Evolutionary conservation across 2,329 filamentous ascomycete species (phyloP), one percentile per base, ranked within the genome.

Genomic region (Waltergamsia citrina): DNA sequence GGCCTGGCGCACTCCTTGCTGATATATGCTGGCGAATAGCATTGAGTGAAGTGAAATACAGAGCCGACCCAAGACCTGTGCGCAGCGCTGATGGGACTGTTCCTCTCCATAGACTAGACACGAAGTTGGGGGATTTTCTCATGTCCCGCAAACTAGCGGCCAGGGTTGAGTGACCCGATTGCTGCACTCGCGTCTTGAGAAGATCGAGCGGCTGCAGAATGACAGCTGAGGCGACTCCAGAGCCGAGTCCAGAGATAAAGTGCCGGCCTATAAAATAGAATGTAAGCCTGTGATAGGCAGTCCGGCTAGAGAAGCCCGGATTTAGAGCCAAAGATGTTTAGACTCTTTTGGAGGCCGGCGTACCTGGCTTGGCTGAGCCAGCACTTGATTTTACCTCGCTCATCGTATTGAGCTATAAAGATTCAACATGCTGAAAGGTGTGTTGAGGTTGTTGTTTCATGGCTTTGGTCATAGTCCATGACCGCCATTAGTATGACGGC

Each of bases 161-260:
- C 37, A 96, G 73, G 3, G 85, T 77, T 43, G 74, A 72, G 28
- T 74, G 70, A 32, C 77, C 77, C 22, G 85, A 85, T 58, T 96
- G 92, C 55, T 98, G 92, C 26, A 96, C 80, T 30, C 92, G 81
- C 20, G 92, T 98, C 61, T 98, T 98, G 54, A 98, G 78, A 4
- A 98, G 79, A 60, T 98, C 92, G 50, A 92, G 83, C 18, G 92
- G 92, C 59, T 98, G 92, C 12, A 98, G 74, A 36, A 96, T 78
- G 39, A 94, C 78, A 36, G 92, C 88, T 34, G 87, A 92, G 43
- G 85, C 74, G 33, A 94, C 71, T 48, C 92, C 92, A 7, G 88
- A 95, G 50, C 77, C 76, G 36, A 96, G 74, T 42, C 92, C 92
- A 42, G 88, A 90, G 45, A 81, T 61, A 57, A 96, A 94, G 63